A percentile compares a stretch with the other conserved stretches of the same genome.
phyloP scores from a whole-genome alignment of 768 basidiomycete species.

The Kwoniella sp. region DNA sequence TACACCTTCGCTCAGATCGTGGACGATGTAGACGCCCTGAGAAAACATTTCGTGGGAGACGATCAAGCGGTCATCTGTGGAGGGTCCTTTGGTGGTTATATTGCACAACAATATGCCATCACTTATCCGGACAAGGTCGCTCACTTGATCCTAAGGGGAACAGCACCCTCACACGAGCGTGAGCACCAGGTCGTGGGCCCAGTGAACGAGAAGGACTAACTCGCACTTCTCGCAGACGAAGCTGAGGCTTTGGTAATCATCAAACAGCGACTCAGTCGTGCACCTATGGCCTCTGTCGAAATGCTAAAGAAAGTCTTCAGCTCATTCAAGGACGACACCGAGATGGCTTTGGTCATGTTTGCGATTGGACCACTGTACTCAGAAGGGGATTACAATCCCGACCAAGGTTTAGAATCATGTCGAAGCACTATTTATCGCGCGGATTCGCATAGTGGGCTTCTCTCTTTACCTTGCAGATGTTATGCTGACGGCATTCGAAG shows the following conservation, averaged over 20 bases:
- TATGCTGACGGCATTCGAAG: no score
- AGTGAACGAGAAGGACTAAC: no score
- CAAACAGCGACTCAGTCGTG: constrained; percentile 15
- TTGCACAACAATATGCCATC: constrained; percentile 31
- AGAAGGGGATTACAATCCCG: constrained; percentile 25
- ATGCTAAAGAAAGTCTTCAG: constrained; percentile 31
- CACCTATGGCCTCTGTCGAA: constrained; percentile 26
- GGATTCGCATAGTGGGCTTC: constrained; percentile 31
- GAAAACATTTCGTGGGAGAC: constrained; percentile 17
- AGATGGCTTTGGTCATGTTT: constrained; percentile 34
- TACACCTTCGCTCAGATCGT: constrained; percentile 29
- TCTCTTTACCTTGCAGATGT: no score
- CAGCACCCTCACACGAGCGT: constrained; percentile 34
- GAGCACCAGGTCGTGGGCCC: constrained; percentile 4
- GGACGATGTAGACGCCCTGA: constrained; percentile 23
- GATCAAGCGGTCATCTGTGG: constrained; percentile 25
- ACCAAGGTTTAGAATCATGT: constrained; percentile 23
- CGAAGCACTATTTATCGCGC: constrained; percentile 24
- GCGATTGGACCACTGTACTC: constrained; percentile 31
- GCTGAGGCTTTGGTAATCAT: constrained; percentile 29
- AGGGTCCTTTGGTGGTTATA: constrained; percentile 29
- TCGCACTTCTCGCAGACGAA: constrained; percentile 20
- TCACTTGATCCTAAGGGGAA: constrained; percentile 26
- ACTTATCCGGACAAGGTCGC: constrained; percentile 19
- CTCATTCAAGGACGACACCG: constrained; percentile 28